A percentile compares a stretch with the other conserved stretches of the same genome.
Evolutionary conservation across 2,329 filamentous ascomycete genomes (phyloP).

Genomic region (Aspergillus pseudonomiae): DNA sequence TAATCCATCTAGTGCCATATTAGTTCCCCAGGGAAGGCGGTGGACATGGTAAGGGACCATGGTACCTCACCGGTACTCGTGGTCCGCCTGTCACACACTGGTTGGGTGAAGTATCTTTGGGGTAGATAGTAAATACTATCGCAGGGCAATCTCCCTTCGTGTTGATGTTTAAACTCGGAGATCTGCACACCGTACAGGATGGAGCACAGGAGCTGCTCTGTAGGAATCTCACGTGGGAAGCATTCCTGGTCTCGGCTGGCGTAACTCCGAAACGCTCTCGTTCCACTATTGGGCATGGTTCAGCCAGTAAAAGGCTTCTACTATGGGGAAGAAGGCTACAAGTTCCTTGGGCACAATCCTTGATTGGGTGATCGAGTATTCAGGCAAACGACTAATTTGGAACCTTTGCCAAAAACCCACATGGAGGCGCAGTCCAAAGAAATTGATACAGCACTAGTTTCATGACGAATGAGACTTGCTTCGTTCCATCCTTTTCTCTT

Average conservation of each 20-base stretch:
- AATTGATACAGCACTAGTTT: not conserved
- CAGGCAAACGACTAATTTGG: too few relatives aligned
- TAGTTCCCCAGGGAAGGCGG: not conserved
- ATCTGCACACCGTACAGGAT: not conserved
- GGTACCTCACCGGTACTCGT: not conserved
- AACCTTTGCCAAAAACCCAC: too few relatives aligned
- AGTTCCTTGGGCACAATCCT: not conserved
- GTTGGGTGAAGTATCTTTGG: not conserved
- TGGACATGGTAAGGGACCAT: not conserved
- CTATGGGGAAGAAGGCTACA: not conserved
- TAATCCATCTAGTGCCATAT: not conserved
- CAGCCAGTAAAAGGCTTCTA: not conserved
- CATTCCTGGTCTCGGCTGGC: not conserved
- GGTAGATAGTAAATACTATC: not conserved
- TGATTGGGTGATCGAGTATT: not conserved
- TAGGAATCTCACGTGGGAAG: not conserved
- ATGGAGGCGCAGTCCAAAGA: not conserved
- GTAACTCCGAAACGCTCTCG: not conserved
- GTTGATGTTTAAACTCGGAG: not conserved
- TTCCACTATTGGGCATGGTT: not conserved
- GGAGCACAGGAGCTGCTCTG: not conserved
- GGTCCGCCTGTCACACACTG: not conserved
- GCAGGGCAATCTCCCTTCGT: not conserved
- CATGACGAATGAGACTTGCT: too few relatives aligned
- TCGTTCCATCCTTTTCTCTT: too few relatives aligned